Percentiles rank a stretch among this genome's conserved stretches.
phyloP scores from a whole-genome alignment of 2,329 filamentous ascomycete species.

The Aspergillus ochraceoroseus region DNA sequence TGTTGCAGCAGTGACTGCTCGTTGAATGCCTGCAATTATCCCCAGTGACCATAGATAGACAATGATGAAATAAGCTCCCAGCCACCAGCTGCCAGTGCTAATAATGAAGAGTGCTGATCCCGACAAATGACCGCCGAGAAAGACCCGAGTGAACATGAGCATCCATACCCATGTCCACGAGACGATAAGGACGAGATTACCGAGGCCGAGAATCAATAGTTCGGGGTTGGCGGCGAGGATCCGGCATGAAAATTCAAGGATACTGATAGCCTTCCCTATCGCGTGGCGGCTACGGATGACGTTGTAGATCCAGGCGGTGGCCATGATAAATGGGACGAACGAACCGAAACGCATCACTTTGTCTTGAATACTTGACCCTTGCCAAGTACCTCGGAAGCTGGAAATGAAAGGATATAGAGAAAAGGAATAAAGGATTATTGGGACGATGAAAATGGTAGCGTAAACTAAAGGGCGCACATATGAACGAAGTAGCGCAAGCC shows the following conservation, averaged over 20 bases:
- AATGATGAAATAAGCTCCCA: slow-evolving; percentile 85
- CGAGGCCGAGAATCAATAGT: slow-evolving; percentile 76
- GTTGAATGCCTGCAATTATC: slow-evolving; percentile 80
- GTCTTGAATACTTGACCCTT: slow-evolving; percentile 79
- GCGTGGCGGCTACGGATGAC: slow-evolving; percentile 75
- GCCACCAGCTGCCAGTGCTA: slow-evolving; percentile 85
- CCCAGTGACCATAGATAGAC: slow-evolving; percentile 95
- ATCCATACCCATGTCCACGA: slow-evolving; percentile 95
- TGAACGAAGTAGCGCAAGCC: slow-evolving; percentile 81
- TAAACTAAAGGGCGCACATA: slow-evolving; percentile 82
- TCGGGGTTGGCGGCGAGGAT: slow-evolving; percentile 82
- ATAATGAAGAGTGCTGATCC: slow-evolving; percentile 65
- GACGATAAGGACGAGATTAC: slow-evolving; percentile 68
- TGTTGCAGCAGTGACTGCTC: slow-evolving; percentile 85
- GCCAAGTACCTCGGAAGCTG: slow-evolving; percentile 72
- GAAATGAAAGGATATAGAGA: slow-evolving; percentile 86
- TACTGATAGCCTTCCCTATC: slow-evolving; percentile 75
- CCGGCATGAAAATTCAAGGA: slow-evolving; percentile 85
- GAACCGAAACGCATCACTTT: slow-evolving; percentile 82
- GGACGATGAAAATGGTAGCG: slow-evolving; percentile 75
- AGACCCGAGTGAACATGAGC: slow-evolving; percentile 91
- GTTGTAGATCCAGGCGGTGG: slow-evolving; percentile 76
- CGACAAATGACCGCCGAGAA: slow-evolving; percentile 82
- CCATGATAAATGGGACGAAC: slow-evolving; percentile 66
- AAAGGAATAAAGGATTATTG: slow-evolving; percentile 80